Percentiles rank a stretch among this genome's conserved stretches.
These are phyloP conservation scores for Cephalotrichum gorgonifer DNA, from an alignment of 2,329 filamentous ascomycete genomes.

Conservation along the genomic window DNA sequence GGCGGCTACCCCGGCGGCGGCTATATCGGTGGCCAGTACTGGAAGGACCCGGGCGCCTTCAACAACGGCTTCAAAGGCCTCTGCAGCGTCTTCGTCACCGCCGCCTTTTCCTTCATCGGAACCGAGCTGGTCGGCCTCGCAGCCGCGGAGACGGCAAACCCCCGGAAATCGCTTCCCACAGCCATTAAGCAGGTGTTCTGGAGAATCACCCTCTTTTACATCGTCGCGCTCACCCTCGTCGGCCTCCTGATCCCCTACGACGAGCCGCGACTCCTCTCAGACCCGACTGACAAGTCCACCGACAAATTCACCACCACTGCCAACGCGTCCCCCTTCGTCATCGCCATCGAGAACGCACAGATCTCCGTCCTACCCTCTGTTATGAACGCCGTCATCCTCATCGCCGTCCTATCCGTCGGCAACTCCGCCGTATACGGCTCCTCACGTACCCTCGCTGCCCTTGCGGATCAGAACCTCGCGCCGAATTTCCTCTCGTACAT, in stretches of 20 bases:
- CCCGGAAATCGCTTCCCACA: slow-evolving; percentile 69
- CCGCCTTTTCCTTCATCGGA: slow-evolving; percentile 66
- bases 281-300: slow-evolving; percentile 28
- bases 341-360: slow-evolving; percentile 76
- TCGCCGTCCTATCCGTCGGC: slow-evolving; percentile 81
- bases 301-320: slow-evolving; percentile 52
- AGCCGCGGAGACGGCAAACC: slow-evolving; percentile 69
- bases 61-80: slow-evolving; percentile 77
- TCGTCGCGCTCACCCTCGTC: slow-evolving; percentile 70
- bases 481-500: slow-evolving; percentile 70
- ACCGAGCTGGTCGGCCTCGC: slow-evolving; percentile 69
- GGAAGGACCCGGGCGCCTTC: slow-evolving; percentile 73
- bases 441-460: slow-evolving; percentile 77
- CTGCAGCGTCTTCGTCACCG: slow-evolving; percentile 66
- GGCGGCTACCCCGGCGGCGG: slow-evolving; percentile 63
- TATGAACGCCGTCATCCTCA: slow-evolving; percentile 92
- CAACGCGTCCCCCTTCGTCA: slow-evolving; percentile 82
- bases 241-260: slow-evolving; percentile 72
- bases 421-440: slow-evolving; percentile 90
- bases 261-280: slow-evolving; percentile 50
- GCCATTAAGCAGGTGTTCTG: slow-evolving; percentile 93
- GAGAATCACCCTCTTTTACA: slow-evolving; percentile 85
- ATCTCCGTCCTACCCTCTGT: slow-evolving; percentile 74
- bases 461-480: slow-evolving; percentile 80
- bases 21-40: slow-evolving; percentile 74